Conservation (phyloP, 495 filamentous ascomycete species). For the Chaetomium tenue region DNA sequence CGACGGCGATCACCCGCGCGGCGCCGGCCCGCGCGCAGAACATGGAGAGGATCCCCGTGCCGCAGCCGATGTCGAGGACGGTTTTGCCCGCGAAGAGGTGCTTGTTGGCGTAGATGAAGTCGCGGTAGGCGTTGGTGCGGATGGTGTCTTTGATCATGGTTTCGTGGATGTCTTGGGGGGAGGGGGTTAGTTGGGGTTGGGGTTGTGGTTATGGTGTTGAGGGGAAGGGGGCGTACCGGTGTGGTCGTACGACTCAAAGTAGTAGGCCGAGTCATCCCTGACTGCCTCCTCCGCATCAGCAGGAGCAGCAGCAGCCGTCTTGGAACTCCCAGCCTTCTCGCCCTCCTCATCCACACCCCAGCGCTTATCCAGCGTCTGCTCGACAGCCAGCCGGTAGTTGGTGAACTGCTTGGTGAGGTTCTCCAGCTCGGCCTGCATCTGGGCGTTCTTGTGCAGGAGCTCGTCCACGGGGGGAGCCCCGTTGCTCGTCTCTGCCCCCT, state of each 20-base stretch:
- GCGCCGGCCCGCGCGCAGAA: constrained; percentile 94
- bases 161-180: constrained; percentile 71
- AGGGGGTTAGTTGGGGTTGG: background rate
- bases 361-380: constrained; percentile 67
- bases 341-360: constrained; percentile 52
- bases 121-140: constrained; percentile 90
- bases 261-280: constrained; percentile 61
- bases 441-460: constrained; percentile 55
- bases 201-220: background rate
- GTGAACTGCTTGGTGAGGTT: constrained; percentile 64
- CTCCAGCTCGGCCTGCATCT: constrained; percentile 68
- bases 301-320: constrained; percentile 16
- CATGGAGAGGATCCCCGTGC: constrained; percentile 78
- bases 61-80: constrained; percentile 96
- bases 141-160: constrained; percentile 96
- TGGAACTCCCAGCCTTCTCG: constrained; percentile 15
- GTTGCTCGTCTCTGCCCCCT: constrained; percentile 1
- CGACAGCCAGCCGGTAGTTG: constrained; percentile 67
- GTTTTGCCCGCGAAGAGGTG: constrained; percentile 97
- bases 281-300: constrained; percentile 25
- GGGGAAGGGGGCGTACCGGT: constrained; percentile 53
- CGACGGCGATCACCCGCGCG: constrained; percentile 91
- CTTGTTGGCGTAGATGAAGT: constrained; percentile 96
- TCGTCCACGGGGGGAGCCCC: constrained; percentile 40
- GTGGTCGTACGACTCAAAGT: constrained; percentile 79